These are phyloP conservation scores for Hirsutella minnesotensis DNA, from an alignment of 2,329 filamentous ascomycete species.

Conservation along the genomic window DNA sequence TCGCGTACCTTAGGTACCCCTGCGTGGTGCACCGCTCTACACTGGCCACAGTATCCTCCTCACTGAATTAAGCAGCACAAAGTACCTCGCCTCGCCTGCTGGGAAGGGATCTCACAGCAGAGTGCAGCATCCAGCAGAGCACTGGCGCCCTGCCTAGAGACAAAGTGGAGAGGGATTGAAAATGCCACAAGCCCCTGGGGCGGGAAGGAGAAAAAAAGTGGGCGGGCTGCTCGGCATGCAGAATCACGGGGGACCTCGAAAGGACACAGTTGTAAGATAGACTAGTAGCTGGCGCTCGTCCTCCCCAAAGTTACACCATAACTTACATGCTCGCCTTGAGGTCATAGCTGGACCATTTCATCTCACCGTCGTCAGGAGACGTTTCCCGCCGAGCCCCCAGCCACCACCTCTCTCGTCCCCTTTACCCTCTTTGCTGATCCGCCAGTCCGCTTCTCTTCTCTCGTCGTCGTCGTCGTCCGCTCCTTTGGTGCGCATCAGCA, in stretches of 20 bases:
- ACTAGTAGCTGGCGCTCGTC: not conserved
- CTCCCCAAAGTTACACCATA: not conserved
- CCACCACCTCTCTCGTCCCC: not conserved
- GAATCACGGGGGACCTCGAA: constrained; percentile 22
- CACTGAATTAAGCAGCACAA: too few relatives aligned
- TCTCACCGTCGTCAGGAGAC: not conserved
- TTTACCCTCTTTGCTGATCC: not conserved
- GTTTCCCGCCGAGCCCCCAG: not conserved
- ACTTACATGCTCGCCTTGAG: not conserved
- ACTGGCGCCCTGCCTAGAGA: too few relatives aligned
- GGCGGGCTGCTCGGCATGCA: not conserved
- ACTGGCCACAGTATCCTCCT: too few relatives aligned
- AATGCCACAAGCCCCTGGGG: not conserved
- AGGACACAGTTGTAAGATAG: constrained; percentile 23
- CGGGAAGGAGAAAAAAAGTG: not conserved
- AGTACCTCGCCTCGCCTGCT: too few relatives aligned
- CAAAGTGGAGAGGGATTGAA: too few relatives aligned
- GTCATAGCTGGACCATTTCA: not conserved
- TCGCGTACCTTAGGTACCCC: too few relatives aligned
- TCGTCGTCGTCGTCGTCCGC: not conserved
- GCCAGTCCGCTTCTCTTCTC: constrained; percentile 1
- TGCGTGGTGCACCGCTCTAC: too few relatives aligned
- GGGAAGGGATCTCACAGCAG: too few relatives aligned
- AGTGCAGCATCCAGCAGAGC: too few relatives aligned
- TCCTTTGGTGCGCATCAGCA: too few relatives aligned